Evolutionary conservation across 768 basidiomycete genomes (phyloP).

Genomic region (Mycena capillaripes): DNA sequence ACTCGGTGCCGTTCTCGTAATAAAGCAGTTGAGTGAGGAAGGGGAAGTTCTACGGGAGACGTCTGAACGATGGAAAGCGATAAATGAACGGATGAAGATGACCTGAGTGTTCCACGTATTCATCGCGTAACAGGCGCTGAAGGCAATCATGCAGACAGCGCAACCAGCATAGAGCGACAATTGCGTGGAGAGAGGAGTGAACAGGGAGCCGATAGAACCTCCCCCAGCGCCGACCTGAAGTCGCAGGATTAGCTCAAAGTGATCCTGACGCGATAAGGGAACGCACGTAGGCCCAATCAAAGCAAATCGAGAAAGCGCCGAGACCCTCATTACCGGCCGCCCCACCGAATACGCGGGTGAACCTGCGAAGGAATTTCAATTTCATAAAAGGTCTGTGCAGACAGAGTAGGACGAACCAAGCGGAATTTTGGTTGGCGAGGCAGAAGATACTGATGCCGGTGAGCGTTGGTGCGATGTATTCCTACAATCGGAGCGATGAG

Average conservation of each 20-base stretch:
- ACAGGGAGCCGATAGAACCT: constrained; percentile 51
- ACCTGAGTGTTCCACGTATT: constrained; percentile 40
- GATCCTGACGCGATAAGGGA: constrained; percentile 36
- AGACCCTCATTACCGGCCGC: constrained; percentile 69
- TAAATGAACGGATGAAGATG: no score
- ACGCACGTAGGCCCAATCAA: constrained; percentile 69
- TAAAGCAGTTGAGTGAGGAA: constrained; percentile 55
- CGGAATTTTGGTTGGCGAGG: constrained; percentile 54
- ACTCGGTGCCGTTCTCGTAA: constrained; percentile 55
- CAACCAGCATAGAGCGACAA: constrained; percentile 59
- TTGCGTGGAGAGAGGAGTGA: constrained; percentile 63
- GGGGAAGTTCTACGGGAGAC: constrained; percentile 54
- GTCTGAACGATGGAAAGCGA: no score
- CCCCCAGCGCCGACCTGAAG: constrained; percentile 46
- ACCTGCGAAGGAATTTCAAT: no score
- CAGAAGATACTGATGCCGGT: constrained; percentile 65
- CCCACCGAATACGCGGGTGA: constrained; percentile 66
- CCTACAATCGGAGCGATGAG: neutral
- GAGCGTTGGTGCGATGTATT: constrained; percentile 44
- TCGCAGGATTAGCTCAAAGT: constrained; percentile 29
- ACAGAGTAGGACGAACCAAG: no score
- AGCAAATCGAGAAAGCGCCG: constrained; percentile 64
- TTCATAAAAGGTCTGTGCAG: no score
- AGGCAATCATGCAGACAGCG: constrained; percentile 57
- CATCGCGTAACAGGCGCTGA: constrained; percentile 43